Percentiles rank a stretch among this genome's conserved stretches.
Conservation (phyloP, 2,329 filamentous ascomycete species). For the Fusarium falciforme region DNA sequence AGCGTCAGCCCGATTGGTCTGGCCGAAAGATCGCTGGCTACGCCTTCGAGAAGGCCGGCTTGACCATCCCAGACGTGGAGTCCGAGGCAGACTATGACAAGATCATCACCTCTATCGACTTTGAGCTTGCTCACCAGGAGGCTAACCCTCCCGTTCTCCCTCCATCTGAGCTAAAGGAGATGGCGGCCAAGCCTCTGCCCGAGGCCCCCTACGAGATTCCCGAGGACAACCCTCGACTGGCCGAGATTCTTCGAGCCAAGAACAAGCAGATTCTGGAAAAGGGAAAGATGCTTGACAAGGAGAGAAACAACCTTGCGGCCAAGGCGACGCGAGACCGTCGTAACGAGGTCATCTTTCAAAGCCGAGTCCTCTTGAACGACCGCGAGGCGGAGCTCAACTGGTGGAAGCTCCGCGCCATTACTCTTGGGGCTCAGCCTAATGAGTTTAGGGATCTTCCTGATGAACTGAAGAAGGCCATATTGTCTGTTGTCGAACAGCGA, state of each 20-base stretch:
- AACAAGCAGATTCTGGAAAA: slow-evolving; percentile 22
- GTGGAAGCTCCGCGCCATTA: slow-evolving; percentile 43
- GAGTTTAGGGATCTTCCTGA: slow-evolving; percentile 38
- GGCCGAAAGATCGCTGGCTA: not conserved
- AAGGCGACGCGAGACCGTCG: slow-evolving; percentile 50
- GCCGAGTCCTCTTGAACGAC: slow-evolving; percentile 38
- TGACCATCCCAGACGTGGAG: slow-evolving; percentile 31
- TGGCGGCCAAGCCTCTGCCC: slow-evolving; percentile 43
- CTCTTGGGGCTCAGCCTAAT: slow-evolving; percentile 35
- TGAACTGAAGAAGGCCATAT: slow-evolving; percentile 34
- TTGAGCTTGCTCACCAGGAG: slow-evolving; percentile 38
- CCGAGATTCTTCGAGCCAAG: slow-evolving; percentile 12
- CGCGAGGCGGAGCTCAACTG: slow-evolving; percentile 42
- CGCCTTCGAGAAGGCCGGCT: slow-evolving; percentile 18
- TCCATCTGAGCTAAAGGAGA: slow-evolving; percentile 25
- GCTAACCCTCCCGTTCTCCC: slow-evolving; percentile 46
- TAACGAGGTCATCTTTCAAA: slow-evolving; percentile 41
- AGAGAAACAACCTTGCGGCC: slow-evolving; percentile 53
- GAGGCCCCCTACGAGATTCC: slow-evolving; percentile 34
- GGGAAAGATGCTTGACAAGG: slow-evolving; percentile 46
- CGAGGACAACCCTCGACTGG: slow-evolving; percentile 6
- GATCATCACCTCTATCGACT: slow-evolving; percentile 30
- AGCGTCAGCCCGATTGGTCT: not conserved
- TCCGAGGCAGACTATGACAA: not conserved
- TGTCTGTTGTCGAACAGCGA: slow-evolving; percentile 24